These are phyloP conservation scores for Goffeauzyma gilvescens DNA, from an alignment of 768 basidiomycete genomes.

Conservation along the genomic window DNA sequence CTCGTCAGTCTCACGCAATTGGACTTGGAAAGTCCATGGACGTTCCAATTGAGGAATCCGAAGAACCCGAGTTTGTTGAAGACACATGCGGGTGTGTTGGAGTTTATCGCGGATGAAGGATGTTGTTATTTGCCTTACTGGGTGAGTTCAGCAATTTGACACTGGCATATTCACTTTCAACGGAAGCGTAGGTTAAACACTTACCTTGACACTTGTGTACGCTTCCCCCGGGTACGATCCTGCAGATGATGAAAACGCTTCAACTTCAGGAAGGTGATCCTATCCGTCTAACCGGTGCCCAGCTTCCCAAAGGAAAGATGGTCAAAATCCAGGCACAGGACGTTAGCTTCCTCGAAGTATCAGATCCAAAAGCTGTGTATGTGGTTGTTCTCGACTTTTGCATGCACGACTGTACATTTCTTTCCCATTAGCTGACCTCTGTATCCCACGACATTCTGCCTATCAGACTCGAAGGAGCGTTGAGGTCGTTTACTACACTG, in stretches of 20 bases:
- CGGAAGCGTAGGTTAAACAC: not conserved
- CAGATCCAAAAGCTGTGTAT: constrained; percentile 93
- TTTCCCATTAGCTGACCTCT: not conserved
- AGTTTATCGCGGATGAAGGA: constrained; percentile 96
- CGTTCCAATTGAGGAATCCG: constrained; percentile 89
- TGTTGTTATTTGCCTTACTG: constrained; percentile 87
- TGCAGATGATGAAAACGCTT: constrained; percentile 84
- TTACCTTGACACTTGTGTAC: not conserved
- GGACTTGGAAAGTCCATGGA: constrained; percentile 83
- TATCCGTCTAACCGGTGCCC: constrained; percentile 72
- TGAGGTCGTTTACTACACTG: constrained; percentile 77
- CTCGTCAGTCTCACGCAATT: constrained; percentile 62
- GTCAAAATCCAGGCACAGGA: constrained; percentile 95
- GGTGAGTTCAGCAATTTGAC: constrained; percentile 33
- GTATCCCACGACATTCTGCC: not conserved
- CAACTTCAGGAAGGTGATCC: constrained; percentile 85
- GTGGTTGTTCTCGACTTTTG: constrained; percentile 28
- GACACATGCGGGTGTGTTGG: constrained; percentile 91
- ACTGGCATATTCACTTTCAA: not conserved
- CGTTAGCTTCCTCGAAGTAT: constrained; percentile 86
- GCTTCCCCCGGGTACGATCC: no score
- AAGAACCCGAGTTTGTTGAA: constrained; percentile 52
- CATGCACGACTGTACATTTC: not conserved
- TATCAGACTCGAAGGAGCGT: constrained; percentile 70
- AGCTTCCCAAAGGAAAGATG: constrained; percentile 76